These are phyloP conservation scores for Naganishia albida DNA, from an alignment of 1,284 basidiomycete species.

Conservation along the genomic window DNA sequence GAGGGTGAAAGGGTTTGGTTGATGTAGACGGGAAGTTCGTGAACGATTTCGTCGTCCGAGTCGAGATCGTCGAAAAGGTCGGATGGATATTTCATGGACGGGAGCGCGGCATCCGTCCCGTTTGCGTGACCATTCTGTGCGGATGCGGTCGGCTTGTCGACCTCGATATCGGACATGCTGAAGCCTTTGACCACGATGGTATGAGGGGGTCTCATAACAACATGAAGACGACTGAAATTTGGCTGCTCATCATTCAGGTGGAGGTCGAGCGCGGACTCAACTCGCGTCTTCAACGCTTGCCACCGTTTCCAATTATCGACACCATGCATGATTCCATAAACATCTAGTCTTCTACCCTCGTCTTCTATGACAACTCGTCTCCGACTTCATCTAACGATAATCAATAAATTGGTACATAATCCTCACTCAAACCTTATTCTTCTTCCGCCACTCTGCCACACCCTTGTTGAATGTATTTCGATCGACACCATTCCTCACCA, in stretches of 20 bases:
- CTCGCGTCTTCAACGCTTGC: background rate
- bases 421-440: too few relatives aligned
- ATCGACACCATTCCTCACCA: slow-evolving; percentile 31
- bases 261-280: slow-evolving; percentile 4
- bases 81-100: background rate
- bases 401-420: too few relatives aligned
- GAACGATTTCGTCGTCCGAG: slow-evolving; percentile 43
- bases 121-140: slow-evolving; percentile 5
- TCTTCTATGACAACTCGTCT: too few relatives aligned
- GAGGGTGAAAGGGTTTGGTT: slow-evolving; percentile 40
- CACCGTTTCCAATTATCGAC: too few relatives aligned
- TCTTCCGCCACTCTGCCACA: slow-evolving; percentile 31
- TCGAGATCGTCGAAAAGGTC: slow-evolving; percentile 33
- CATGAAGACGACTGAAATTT: background rate
- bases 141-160: background rate
- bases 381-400: too few relatives aligned
- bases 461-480: slow-evolving; percentile 30
- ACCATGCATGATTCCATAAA: too few relatives aligned
- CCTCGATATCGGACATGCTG: background rate
- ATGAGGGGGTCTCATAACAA: background rate
- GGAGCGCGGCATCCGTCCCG: background rate
- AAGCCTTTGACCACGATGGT: background rate
- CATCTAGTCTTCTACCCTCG: too few relatives aligned
- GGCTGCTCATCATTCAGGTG: slow-evolving; percentile 1
- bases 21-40: slow-evolving; percentile 50